A percentile compares a stretch with the other conserved stretches of the same genome.
phyloP scores from a whole-genome alignment of 495 filamentous ascomycete species.

The Entonaema liquescens region DNA sequence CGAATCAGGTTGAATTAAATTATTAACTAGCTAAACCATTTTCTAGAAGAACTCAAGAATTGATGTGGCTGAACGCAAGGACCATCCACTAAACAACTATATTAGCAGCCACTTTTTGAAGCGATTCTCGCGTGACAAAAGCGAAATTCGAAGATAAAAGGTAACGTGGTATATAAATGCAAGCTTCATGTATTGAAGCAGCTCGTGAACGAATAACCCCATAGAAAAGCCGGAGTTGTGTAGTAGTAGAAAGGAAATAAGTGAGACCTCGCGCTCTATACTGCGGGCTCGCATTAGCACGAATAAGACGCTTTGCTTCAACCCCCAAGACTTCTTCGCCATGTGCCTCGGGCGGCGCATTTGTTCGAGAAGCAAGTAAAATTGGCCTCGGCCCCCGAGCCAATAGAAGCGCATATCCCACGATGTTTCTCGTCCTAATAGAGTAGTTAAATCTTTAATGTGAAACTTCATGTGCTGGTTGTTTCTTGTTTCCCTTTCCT shows the following conservation, averaged over 20 bases:
- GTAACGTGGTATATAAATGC: constrained; percentile 8
- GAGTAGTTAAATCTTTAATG: too few relatives aligned
- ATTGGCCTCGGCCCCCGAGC: too few relatives aligned
- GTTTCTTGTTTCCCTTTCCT: too few relatives aligned
- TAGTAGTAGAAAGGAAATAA: neutral
- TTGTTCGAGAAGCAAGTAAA: too few relatives aligned
- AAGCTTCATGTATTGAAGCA: neutral
- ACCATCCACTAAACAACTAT: too few relatives aligned
- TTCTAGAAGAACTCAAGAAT: neutral
- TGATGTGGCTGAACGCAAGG: neutral
- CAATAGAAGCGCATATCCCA: too few relatives aligned
- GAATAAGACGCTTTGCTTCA: neutral
- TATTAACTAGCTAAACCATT: too few relatives aligned
- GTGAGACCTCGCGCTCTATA: neutral
- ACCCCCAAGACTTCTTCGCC: too few relatives aligned
- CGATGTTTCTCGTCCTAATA: too few relatives aligned
- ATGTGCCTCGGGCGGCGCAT: too few relatives aligned
- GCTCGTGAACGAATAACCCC: neutral
- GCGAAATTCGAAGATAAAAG: constrained; percentile 1
- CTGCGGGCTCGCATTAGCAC: neutral
- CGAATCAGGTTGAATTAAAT: neutral
- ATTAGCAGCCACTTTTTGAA: neutral
- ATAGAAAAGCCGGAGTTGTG: neutral
- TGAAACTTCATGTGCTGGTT: too few relatives aligned
- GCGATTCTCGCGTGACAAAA: constrained; percentile 3